These are phyloP conservation scores for Erodium trifolium DNA, from an alignment of 441 rosid species.

Conservation along the genomic window DNA sequence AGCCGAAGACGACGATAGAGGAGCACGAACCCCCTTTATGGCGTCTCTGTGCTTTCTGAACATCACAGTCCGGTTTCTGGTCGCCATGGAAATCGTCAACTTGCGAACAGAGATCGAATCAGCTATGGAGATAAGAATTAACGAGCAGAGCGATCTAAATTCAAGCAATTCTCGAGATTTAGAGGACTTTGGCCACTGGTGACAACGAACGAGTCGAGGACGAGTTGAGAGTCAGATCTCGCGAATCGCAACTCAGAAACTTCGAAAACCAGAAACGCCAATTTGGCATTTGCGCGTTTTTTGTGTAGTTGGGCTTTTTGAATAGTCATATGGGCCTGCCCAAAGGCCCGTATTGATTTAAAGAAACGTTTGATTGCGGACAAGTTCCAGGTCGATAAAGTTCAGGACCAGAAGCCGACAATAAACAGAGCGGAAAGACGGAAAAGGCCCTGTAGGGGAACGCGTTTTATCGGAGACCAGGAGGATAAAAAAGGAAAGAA, in stretches of 20 bases:
- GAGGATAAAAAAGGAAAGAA: neutral
- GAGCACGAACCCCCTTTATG: constrained; percentile 18
- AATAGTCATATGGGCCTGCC: neutral
- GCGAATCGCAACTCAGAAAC: constrained; percentile 1
- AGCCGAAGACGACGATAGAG: constrained; percentile 12
- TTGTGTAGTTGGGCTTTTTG: neutral
- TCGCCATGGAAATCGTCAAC: constrained; percentile 12
- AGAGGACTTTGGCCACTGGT: neutral
- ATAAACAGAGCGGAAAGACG: neutral
- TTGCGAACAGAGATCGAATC: neutral
- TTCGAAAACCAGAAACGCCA: neutral
- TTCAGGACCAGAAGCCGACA: constrained; percentile 1
- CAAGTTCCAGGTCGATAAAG: neutral
- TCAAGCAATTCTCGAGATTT: neutral
- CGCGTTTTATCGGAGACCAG: neutral
- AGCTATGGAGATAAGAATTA: neutral
- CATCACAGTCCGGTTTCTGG: constrained; percentile 17
- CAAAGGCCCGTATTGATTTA: neutral
- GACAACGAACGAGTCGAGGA: constrained; percentile 6
- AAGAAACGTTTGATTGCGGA: neutral
- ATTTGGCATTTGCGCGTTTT: neutral
- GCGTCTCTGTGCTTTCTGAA: constrained; percentile 20
- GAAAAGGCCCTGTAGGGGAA: neutral
- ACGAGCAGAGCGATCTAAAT: neutral
- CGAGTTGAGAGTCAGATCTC: constrained; percentile 5